Percentiles rank a stretch among this genome's conserved stretches.
phyloP scores from a whole-genome alignment of 371 early-diverging fungal genomes.

The Fennellomyces sp. region DNA sequence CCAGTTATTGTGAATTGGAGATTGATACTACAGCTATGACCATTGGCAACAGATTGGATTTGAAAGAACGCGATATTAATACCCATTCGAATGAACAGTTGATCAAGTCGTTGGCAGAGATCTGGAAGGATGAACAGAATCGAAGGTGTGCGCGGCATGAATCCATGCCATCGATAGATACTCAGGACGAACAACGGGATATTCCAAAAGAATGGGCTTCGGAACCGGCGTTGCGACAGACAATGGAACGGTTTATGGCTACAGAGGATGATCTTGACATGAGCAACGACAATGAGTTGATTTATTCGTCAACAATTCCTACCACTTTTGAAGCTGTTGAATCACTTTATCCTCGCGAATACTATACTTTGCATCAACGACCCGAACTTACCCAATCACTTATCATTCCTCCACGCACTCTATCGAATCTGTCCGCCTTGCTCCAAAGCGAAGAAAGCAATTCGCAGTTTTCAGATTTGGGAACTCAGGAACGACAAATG shows the following conservation, averaged over 20 bases:
- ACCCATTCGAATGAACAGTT: slow-evolving; percentile 29
- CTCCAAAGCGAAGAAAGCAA: neutral
- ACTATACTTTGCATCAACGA: slow-evolving; percentile 4
- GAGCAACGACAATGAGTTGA: neutral
- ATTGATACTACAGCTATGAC: slow-evolving; percentile 65
- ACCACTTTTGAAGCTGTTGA: slow-evolving; percentile 54
- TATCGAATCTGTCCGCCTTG: neutral
- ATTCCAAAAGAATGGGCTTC: slow-evolving; percentile 16
- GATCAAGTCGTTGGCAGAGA: slow-evolving; percentile 57
- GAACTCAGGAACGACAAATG: neutral
- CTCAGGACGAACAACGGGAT: slow-evolving; percentile 4
- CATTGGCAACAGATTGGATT: slow-evolving; percentile 68
- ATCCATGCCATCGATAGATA: slow-evolving; percentile 14
- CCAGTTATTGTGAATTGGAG: slow-evolving; percentile 81
- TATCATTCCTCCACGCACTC: neutral
- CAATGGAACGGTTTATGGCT: slow-evolving; percentile 9
- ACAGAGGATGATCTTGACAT: neutral
- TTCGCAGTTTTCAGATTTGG: neutral
- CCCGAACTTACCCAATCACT: neutral
- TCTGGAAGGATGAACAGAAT: slow-evolving; percentile 58
- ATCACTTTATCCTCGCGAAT: slow-evolving; percentile 36
- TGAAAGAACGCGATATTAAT: slow-evolving; percentile 65
- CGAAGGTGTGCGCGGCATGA: slow-evolving; percentile 19
- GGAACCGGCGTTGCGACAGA: slow-evolving; percentile 17
- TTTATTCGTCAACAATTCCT: slow-evolving; percentile 19